A percentile compares a stretch with the other conserved stretches of the same genome.
Evolutionary conservation across 2,329 filamentous ascomycete genomes (phyloP).

Genomic region (Pseudogymnoascus sp.): DNA sequence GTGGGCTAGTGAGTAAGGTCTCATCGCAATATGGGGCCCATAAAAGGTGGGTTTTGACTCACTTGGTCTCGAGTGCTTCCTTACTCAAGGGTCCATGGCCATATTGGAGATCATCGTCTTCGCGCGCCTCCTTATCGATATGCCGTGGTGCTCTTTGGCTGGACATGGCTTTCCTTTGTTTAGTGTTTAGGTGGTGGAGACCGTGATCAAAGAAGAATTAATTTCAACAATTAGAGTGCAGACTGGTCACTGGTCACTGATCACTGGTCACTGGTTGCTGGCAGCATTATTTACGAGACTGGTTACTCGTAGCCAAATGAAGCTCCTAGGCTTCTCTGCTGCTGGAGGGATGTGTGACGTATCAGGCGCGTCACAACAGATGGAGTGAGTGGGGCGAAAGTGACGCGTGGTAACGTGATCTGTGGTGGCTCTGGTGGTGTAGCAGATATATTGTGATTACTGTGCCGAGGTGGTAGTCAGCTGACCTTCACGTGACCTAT

Average conservation of each 20-base stretch:
- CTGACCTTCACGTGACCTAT: background rate
- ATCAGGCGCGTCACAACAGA: background rate
- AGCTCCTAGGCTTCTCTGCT: background rate
- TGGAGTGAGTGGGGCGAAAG: background rate
- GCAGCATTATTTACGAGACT: background rate
- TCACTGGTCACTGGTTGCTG: background rate
- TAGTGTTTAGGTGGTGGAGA: too few relatives aligned
- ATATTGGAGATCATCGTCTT: constrained; percentile 43
- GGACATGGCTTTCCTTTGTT: background rate
- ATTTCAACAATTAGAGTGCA: background rate
- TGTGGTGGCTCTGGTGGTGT: background rate
- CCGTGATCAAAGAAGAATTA: background rate
- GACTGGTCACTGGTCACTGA: background rate
- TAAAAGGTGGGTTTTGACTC: constrained; percentile 10
- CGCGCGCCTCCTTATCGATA: constrained; percentile 21
- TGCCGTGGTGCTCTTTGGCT: constrained; percentile 1
- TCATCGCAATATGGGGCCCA: background rate
- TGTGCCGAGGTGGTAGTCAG: background rate
- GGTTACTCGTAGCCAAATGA: background rate
- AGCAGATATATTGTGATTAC: background rate
- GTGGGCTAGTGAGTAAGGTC: constrained; percentile 14
- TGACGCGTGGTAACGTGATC: background rate
- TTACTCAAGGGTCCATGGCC: constrained; percentile 33
- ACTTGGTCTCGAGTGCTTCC: constrained; percentile 23
- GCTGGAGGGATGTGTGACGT: background rate